phyloP scores from a whole-genome alignment of 2,329 filamentous ascomycete genomes.

The Ophiostoma quercus region DNA sequence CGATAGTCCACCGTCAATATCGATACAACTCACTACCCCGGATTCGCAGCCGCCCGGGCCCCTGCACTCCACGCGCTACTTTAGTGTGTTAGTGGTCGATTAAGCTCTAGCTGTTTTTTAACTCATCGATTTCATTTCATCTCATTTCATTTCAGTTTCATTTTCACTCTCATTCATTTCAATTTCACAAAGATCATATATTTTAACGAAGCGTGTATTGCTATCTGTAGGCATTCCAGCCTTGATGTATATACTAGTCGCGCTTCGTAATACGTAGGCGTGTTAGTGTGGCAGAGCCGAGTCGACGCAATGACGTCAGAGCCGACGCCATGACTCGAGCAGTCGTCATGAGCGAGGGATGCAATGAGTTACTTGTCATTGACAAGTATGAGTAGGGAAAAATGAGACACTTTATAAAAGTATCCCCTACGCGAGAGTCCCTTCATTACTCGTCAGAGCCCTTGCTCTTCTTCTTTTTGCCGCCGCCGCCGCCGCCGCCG shows the following conservation, averaged over 20 bases:
- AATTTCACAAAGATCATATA: neutral
- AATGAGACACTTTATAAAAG: no score
- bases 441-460: conserved; percentile 39
- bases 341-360: no score
- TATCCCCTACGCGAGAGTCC: no score
- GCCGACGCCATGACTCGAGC: no score
- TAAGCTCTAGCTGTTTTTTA: neutral
- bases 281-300: neutral
- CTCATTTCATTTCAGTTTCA: neutral
- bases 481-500: conserved; percentile 34
- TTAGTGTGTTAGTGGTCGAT: neutral
- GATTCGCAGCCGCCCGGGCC: neutral
- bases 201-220: neutral
- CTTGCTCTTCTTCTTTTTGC: conserved; percentile 55
- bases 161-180: neutral
- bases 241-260: neutral
- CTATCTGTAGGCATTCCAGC: conserved; percentile 1
- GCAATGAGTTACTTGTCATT: no score
- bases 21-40: neutral
- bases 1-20: no score
- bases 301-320: neutral
- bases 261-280: neutral
- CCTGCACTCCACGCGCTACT: conserved; percentile 9
- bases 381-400: neutral
- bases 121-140: no score